phyloP scores from a whole-genome alignment of 2,329 filamentous ascomycete genomes.

The Monilinia aucupariae region DNA sequence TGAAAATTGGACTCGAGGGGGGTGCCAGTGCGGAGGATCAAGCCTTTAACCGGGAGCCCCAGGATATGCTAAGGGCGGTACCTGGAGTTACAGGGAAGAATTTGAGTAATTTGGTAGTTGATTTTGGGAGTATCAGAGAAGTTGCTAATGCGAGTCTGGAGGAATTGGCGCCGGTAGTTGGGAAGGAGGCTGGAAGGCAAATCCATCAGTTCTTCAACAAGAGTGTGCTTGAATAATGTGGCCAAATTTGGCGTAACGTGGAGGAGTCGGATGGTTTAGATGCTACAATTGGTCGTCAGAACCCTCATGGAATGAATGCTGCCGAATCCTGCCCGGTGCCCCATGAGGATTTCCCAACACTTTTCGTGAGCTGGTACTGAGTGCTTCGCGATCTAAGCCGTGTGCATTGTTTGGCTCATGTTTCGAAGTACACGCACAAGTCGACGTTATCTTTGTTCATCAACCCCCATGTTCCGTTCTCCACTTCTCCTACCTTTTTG shows the following conservation, averaged over 20 bases:
- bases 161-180: constrained; percentile 69
- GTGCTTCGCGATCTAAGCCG: not conserved
- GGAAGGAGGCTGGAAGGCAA: constrained; percentile 68
- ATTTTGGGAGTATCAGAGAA: constrained; percentile 71
- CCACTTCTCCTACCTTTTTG: not conserved
- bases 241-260: not conserved
- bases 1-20: constrained; percentile 71
- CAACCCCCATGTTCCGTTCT: not conserved
- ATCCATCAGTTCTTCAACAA: constrained; percentile 75
- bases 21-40: constrained; percentile 58
- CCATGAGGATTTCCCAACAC: too few species aligned
- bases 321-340: too few species aligned
- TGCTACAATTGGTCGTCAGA: too few species aligned
- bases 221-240: constrained; percentile 29
- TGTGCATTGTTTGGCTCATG: not conserved
- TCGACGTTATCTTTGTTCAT: not conserved
- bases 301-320: too few species aligned
- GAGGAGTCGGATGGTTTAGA: not conserved
- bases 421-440: not conserved
- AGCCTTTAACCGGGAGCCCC: constrained; percentile 75
- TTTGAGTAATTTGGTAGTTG: constrained; percentile 63
- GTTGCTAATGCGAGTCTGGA: constrained; percentile 78
- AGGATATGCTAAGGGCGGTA: constrained; percentile 82
- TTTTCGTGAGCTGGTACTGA: not conserved
- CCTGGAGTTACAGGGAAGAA: constrained; percentile 81